These are phyloP conservation scores for Ogataea zsoltii DNA, from an alignment of 805 yeast species.

Conservation along the genomic window DNA sequence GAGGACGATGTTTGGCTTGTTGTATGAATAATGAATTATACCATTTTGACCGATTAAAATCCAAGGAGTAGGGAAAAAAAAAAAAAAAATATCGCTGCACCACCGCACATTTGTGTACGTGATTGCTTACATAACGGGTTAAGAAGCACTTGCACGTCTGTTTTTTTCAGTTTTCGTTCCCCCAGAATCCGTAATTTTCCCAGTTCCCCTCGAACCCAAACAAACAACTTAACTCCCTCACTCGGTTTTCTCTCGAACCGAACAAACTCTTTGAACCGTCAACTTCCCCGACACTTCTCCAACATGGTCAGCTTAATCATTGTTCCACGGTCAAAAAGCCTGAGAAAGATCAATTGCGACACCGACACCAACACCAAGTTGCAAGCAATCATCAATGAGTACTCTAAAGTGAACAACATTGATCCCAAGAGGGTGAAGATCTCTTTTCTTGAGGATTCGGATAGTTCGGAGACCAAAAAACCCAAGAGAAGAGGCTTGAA, in stretches of 20 bases:
- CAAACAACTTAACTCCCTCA: too few relatives aligned
- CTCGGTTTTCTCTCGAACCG: too few relatives aligned
- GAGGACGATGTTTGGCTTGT: too few relatives aligned
- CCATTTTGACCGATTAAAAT: neutral
- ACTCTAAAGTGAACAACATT: conserved; percentile 41
- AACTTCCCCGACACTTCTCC: too few relatives aligned
- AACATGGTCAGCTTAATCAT: conserved; percentile 50
- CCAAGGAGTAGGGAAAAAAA: too few relatives aligned
- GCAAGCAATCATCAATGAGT: conserved; percentile 39
- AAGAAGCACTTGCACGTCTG: neutral
- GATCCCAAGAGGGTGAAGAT: conserved; percentile 58
- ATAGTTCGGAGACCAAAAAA: conserved; percentile 27
- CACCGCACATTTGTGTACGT: too few relatives aligned
- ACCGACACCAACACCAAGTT: conserved; percentile 38
- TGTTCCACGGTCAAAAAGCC: conserved; percentile 59
- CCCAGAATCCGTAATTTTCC: too few relatives aligned
- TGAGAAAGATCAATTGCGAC: conserved; percentile 49
- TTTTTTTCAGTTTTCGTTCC: neutral
- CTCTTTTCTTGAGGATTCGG: conserved; percentile 38
- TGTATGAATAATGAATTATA: neutral
- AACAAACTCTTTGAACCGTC: too few relatives aligned
- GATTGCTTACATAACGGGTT: neutral
- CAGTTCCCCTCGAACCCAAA: too few relatives aligned
- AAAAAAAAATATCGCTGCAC: neutral
- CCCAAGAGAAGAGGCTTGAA: conserved; percentile 46